A percentile compares a stretch with the other conserved stretches of the same genome.
phyloP scores from a whole-genome alignment of 768 basidiomycete species.

The Rhizopogon sp. region DNA sequence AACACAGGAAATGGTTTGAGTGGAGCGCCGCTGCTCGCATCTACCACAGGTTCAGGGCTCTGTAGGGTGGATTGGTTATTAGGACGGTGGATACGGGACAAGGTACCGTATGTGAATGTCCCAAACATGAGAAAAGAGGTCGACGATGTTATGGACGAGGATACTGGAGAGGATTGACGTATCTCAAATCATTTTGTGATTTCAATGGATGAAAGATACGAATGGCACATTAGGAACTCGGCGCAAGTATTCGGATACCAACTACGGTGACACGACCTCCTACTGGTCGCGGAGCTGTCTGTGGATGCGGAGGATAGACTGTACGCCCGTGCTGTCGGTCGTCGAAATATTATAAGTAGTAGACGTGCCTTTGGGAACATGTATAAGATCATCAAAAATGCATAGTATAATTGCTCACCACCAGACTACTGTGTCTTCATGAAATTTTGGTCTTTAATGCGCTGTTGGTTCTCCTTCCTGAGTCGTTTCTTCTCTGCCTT shows the following conservation, averaged over 20 bases:
- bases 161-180: slow-evolving; percentile 22
- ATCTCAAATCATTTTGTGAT: not conserved
- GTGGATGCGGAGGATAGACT: not conserved
- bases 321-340: not conserved
- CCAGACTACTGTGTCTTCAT: slow-evolving; percentile 67
- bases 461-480: slow-evolving; percentile 57
- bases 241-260: not conserved
- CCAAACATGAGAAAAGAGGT: slow-evolving; percentile 57
- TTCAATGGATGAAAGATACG: not conserved
- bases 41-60: slow-evolving; percentile 79
- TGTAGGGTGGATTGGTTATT: slow-evolving; percentile 78
- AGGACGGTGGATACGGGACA: slow-evolving; percentile 70
- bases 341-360: not conserved
- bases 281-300: not conserved
- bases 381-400: not conserved
- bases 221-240: not conserved
- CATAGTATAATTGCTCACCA: too few species aligned
- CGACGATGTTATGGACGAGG: slow-evolving; percentile 35
- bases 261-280: not conserved
- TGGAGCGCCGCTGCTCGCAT: slow-evolving; percentile 58
- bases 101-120: slow-evolving; percentile 61
- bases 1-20: slow-evolving; percentile 68
- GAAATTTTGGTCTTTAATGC: slow-evolving; percentile 80
- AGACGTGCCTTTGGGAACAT: not conserved
- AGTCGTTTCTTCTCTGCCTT: slow-evolving; percentile 52